phyloP scores from a whole-genome alignment of 768 basidiomycete genomes.

The Podaxis sp. region DNA sequence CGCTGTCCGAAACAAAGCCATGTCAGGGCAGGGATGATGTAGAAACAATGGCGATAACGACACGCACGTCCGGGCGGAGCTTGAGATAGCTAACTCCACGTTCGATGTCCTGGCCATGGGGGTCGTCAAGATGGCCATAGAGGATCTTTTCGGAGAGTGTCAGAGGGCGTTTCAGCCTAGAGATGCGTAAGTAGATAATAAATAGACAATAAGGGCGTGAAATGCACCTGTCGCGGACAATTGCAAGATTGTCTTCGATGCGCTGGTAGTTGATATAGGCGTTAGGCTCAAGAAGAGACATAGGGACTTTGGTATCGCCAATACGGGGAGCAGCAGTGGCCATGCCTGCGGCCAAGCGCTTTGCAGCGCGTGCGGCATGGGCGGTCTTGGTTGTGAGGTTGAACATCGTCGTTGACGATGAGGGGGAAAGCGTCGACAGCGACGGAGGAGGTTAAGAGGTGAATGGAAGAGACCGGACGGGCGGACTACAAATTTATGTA shows the following conservation, averaged over 20 bases:
- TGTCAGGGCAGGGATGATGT: conserved; percentile 1
- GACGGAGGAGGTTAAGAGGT: conserved; percentile 23
- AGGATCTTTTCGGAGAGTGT: conserved; percentile 96
- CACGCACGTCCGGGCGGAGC: conserved; percentile 92
- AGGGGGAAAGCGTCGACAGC: conserved; percentile 31
- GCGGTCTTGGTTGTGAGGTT: conserved; percentile 54
- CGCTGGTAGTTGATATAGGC: conserved; percentile 94
- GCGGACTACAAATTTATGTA: conserved; percentile 37
- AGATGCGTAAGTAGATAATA: conserved; percentile 13
- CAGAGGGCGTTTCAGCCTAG: conserved; percentile 82
- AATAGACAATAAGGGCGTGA: not conserved
- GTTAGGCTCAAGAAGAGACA: conserved; percentile 81
- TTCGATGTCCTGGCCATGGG: conserved; percentile 85
- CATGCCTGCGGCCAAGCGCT: conserved; percentile 65
- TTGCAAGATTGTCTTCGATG: conserved; percentile 93
- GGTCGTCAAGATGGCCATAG: conserved; percentile 97
- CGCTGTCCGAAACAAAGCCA: conserved; percentile 44
- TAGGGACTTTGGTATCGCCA: conserved; percentile 86
- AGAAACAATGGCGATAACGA: conserved; percentile 7
- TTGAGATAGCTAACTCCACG: conserved; percentile 96
- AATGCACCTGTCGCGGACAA: conserved; percentile 77
- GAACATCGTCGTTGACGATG: conserved; percentile 56
- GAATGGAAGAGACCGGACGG: conserved; percentile 35
- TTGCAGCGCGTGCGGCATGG: conserved; percentile 48
- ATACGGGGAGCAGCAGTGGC: conserved; percentile 80